Evolutionary conservation across 352 stramenopile species (phyloP), one percentile per base, ranked within the genome.

Genomic region (Phytophthora citrophthora): DNA sequence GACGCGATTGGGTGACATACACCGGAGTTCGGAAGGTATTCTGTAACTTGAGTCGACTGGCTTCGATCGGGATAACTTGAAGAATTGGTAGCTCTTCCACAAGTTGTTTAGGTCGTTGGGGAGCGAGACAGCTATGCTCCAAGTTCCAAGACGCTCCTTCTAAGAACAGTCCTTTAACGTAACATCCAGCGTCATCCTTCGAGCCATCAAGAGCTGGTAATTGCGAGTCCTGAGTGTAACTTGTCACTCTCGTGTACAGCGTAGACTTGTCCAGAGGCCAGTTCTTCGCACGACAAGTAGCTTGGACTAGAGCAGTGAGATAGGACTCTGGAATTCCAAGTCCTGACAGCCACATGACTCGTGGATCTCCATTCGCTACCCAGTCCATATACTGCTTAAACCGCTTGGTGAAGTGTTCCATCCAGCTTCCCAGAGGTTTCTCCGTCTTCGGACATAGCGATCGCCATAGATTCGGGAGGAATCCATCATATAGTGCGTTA

Each of bases 191-290:
- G 7, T 98, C 91, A 45, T 89, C 77, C 20, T 64, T 64, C 8
- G 73, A 64, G 8, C 76, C 72, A 32, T 71, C 50, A 0, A 61
- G 27, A 6, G 41, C 15, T 3, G 61, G 61, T 3, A 98, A 67
- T 34, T 98, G 81, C 6, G 63, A 62, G n/a, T 72, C 68, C 13
- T 78, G 31, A 8, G 75, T 93, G 62, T 89, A 96, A 31, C 64
- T 64, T n/a, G 95, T 98, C 11, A 98, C 96, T 5, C 87, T 79
- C 6, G 95, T 98, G 66, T 97, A 98, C 13, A 97, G 67, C 27
- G 92, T 97, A 11, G 89, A 96, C 74, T 98, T 98, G 80, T 99
- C 96, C 54, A 99, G 81, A 11, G 95, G 90, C 95, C 96, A 99
- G 66, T 97, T 97, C 76, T 91, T 90, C 24, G 81, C 77, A 23